Percentiles rank a stretch among this genome's conserved stretches.
phyloP scores from a whole-genome alignment of 768 basidiomycete species.

The Lentinula lateritia region DNA sequence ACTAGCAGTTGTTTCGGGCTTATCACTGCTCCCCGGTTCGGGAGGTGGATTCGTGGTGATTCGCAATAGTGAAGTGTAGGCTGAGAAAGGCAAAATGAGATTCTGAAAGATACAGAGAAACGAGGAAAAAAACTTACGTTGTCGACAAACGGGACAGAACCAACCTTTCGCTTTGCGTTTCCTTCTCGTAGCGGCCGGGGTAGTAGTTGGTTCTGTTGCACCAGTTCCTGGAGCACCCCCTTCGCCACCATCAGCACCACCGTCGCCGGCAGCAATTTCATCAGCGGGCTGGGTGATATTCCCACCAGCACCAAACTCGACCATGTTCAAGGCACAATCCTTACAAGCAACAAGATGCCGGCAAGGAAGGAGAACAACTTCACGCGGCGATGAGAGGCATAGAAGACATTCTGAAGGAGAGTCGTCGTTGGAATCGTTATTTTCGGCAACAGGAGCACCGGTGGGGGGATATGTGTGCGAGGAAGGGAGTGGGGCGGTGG shows the following conservation, averaged over 20 bases:
- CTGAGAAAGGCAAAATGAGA: conserved; percentile 28
- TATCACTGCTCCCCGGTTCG: conserved; percentile 13
- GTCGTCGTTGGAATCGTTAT: conserved; percentile 36
- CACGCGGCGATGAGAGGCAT: conserved; percentile 81
- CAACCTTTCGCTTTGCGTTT: conserved; percentile 95
- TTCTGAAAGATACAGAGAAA: not conserved
- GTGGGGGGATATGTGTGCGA: conserved; percentile 44
- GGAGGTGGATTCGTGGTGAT: conserved; percentile 68
- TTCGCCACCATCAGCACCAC: conserved; percentile 18
- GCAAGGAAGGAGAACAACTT: conserved; percentile 91
- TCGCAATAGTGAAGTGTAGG: conserved; percentile 83
- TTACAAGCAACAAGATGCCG: conserved; percentile 93
- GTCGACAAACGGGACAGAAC: conserved; percentile 95
- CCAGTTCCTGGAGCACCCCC: conserved; percentile 13
- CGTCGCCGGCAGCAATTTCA: conserved; percentile 20
- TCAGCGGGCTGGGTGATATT: conserved; percentile 61
- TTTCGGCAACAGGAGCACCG: conserved; percentile 12
- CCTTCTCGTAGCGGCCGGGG: conserved; percentile 37
- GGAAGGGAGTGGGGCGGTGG: conserved; percentile 33
- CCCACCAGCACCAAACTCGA: conserved; percentile 94
- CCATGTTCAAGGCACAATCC: conserved; percentile 95
- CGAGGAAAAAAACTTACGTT: conserved; percentile 59
- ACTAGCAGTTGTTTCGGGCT: not conserved
- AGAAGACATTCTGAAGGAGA: conserved; percentile 87
- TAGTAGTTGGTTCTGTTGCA: not conserved